Evolutionary conservation across 331 rosid genomes (phyloP).

Genomic region (Telfairia occidentalis): DNA sequence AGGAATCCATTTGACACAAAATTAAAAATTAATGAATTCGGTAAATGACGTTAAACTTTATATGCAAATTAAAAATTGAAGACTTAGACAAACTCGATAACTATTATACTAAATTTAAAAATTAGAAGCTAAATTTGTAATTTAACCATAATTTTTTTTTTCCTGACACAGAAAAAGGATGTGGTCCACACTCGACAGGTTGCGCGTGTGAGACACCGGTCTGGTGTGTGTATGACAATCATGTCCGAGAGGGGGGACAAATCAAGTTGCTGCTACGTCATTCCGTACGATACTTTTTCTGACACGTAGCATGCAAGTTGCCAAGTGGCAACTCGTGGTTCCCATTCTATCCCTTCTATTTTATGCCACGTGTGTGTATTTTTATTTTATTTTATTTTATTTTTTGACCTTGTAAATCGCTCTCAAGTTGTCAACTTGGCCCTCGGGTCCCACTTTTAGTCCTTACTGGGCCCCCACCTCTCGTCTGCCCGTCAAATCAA

Average conservation of each 20-base stretch:
- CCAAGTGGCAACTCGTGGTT: constrained; percentile 10
- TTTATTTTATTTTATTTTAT: not conserved
- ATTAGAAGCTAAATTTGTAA: too few relatives aligned
- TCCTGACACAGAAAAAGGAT: too few relatives aligned
- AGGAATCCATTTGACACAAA: too few relatives aligned
- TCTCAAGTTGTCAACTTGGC: not conserved
- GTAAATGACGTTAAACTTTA: too few relatives aligned
- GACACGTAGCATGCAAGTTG: constrained; percentile 13
- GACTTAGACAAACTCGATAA: too few relatives aligned
- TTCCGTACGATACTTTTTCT: not conserved
- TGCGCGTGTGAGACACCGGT: constrained; percentile 7
- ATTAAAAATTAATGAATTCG: too few relatives aligned
- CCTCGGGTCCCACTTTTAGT: not conserved
- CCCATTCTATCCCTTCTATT: not conserved
- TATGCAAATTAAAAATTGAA: too few relatives aligned
- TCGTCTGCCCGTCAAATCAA: not conserved
- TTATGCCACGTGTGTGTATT: not conserved
- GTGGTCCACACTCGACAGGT: not conserved
- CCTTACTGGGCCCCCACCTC: not conserved
- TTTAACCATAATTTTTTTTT: too few relatives aligned
- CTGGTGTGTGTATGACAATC: not conserved
- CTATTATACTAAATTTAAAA: too few relatives aligned
- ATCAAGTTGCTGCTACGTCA: constrained; percentile 8
- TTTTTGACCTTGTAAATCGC: not conserved
- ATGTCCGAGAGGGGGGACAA: constrained; percentile 1